Conservation (phyloP, 208 protist species). For the Strigomonas galati region DNA sequence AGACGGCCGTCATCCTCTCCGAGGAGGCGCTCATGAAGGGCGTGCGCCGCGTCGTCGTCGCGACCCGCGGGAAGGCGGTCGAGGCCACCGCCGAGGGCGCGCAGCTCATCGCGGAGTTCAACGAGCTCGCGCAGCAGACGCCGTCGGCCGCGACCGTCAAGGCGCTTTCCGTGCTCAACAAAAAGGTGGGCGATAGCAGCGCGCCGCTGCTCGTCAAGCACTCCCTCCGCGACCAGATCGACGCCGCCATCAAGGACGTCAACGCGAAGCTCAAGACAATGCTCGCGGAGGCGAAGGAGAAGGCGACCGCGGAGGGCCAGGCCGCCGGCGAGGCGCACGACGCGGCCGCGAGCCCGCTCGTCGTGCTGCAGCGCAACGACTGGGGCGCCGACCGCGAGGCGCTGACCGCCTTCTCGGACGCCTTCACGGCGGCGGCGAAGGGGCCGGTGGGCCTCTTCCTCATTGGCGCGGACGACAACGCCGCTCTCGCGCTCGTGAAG, state of each 20-base stretch:
- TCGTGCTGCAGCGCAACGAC: conserved; percentile 42
- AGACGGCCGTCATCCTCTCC: conserved; percentile 90
- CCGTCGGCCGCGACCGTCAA: conserved; percentile 70
- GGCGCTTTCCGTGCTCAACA: conserved; percentile 87
- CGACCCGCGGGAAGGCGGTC: conserved; percentile 61
- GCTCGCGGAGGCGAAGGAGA: conserved; percentile 63
- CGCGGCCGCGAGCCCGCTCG: conserved; percentile 37
- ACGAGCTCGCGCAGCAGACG: conserved; percentile 26
- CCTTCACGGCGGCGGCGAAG: conserved; percentile 49
- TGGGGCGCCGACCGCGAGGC: conserved; percentile 85
- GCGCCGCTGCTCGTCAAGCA: conserved; percentile 79
- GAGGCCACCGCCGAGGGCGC: conserved; percentile 50
- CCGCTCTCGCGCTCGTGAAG: conserved; percentile 67
- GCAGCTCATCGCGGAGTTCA: conserved; percentile 49
- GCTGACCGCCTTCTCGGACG: conserved; percentile 77
- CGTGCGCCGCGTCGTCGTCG: conserved; percentile 83
- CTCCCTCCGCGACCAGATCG: conserved; percentile 73
- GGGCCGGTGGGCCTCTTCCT: conserved; percentile 75
- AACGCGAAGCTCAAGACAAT: conserved; percentile 67
- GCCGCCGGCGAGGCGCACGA: conserved; percentile 42
- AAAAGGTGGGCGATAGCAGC: conserved; percentile 82
- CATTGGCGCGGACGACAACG: conserved; percentile 59
- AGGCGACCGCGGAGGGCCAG: conserved; percentile 54
- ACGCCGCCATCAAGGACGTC: conserved; percentile 70
- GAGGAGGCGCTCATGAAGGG: conserved; percentile 95